Base-by-base conservation (phyloP, 108 stramenopile genomes). In the Nitzschia inconspicua region DNA sequence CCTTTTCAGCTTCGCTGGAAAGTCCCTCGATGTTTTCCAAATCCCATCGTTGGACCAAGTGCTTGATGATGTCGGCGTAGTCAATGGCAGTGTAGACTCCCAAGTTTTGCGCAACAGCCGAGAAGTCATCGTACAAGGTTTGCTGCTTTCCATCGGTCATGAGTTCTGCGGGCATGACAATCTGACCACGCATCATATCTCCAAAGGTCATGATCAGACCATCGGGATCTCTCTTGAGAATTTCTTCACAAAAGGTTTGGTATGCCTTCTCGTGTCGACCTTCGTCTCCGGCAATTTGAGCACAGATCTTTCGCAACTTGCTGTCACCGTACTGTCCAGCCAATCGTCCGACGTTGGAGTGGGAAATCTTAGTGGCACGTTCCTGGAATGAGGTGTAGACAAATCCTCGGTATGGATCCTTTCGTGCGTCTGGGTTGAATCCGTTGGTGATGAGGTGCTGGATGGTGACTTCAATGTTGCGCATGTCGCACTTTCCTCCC, bases 321-420 rank as follows among this genome's bases (percentile, higher is more conserved):
- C 10, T 72, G 57, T 91, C 93, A 9, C 89, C 93, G 30, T 76
- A 61, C 7, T 71, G 48, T 35, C 80, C 78, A 36, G 93, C 93
- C 25, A 94, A 62, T 48, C 73, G 79, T 18, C 85, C 93, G 6
- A 94, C 93, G 55, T 91, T 91, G 2, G 80, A 77, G 46, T 94
- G 93, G 13, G 88, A 89, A 41, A 94, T 65, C 70, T 91, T 94
- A 60, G 93, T 94, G 8, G 93, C 93, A 25, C 93, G 85, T 65
- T 94, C 93, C 72, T 94, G 93, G 76, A 94, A 94, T 44, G 88
- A 89, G n/a, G 93, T 94, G 78, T 94, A 94, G 22, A 94, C 86
- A 52, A 94, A 94, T 46, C 93, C 93, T 64, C 89, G 75, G 84
- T 94, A 94, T n/a, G 93, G 93, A 67, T 94, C 93, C 65, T 91